Evolutionary conservation across 2,329 filamentous ascomycete genomes (phyloP).

Genomic region (Penicillium sp.): DNA sequence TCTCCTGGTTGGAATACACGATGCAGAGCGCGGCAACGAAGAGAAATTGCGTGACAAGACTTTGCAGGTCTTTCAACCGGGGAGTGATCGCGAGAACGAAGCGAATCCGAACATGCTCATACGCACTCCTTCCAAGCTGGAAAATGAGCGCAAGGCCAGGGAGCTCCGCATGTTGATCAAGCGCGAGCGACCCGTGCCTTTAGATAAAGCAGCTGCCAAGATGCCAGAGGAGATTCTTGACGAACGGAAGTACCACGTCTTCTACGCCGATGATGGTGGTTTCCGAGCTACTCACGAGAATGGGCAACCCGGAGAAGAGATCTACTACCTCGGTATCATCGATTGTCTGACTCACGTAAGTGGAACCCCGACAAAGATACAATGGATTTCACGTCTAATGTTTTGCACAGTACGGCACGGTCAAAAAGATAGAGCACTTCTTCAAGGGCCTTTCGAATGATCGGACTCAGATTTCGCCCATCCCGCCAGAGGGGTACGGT

Average conservation of each 20-base stretch:
- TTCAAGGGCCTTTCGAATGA: slow-evolving; percentile 90
- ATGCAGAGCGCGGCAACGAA: slow-evolving; percentile 84
- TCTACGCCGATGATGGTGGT: slow-evolving; percentile 91
- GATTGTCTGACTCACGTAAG: slow-evolving; percentile 81
- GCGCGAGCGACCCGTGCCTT: slow-evolving; percentile 86
- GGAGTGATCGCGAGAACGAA: slow-evolving; percentile 67
- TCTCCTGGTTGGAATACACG: slow-evolving; percentile 89
- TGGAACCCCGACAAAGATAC: no score
- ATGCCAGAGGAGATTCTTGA: slow-evolving; percentile 89
- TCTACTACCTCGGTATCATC: slow-evolving; percentile 98
- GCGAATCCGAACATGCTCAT: slow-evolving; percentile 65
- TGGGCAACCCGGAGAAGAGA: slow-evolving; percentile 78
- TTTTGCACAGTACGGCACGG: slow-evolving; percentile 64
- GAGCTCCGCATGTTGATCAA: slow-evolving; percentile 91
- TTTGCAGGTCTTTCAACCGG: slow-evolving; percentile 88
- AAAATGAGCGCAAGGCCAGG: slow-evolving; percentile 84
- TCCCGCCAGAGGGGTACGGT: slow-evolving; percentile 86
- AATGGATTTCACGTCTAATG: no score
- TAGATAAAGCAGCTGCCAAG: slow-evolving; percentile 75
- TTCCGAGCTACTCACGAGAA: slow-evolving; percentile 91
- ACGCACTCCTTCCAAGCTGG: slow-evolving; percentile 88
- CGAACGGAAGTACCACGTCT: slow-evolving; percentile 73
- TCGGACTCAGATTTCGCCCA: slow-evolving; percentile 83
- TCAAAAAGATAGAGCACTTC: slow-evolving; percentile 95
- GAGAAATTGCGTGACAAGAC: slow-evolving; percentile 90